phyloP scores from a whole-genome alignment of 108 stramenopile genomes.

The Pseudonitzschia multistriata region DNA sequence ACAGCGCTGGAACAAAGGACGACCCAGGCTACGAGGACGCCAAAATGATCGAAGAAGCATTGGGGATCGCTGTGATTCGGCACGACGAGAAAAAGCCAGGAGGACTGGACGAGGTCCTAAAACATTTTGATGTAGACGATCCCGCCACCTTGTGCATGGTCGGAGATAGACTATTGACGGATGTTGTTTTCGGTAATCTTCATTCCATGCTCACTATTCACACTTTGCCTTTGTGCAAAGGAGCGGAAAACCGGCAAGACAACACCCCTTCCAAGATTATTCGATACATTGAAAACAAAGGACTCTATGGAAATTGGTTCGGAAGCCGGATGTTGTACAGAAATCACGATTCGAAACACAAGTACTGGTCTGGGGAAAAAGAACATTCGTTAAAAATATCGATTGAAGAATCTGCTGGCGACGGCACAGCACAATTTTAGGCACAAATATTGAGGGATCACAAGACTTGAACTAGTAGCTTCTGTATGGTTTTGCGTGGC shows the following conservation, averaged over 20 bases:
- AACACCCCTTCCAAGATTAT: constrained; percentile 67
- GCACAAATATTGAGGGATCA: too few relatives aligned
- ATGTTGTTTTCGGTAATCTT: constrained; percentile 93
- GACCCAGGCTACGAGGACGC: constrained; percentile 80
- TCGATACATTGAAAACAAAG: constrained; percentile 68
- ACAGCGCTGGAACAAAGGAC: constrained; percentile 89
- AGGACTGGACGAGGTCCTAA: constrained; percentile 75
- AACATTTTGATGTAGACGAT: constrained; percentile 75
- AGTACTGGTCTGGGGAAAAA: constrained; percentile 71
- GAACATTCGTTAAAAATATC: constrained; percentile 48
- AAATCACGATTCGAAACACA: constrained; percentile 40
- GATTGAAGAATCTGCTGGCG: constrained; percentile 11
- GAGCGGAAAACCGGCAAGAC: constrained; percentile 69
- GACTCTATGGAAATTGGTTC: constrained; percentile 74
- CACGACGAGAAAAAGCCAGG: constrained; percentile 93
- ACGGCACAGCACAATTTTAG: not conserved
- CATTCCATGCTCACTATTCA: constrained; percentile 94
- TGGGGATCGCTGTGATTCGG: constrained; percentile 87
- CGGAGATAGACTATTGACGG: constrained; percentile 92
- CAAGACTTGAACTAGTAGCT: too few relatives aligned
- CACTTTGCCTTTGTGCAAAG: constrained; percentile 67
- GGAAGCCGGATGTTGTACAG: constrained; percentile 46
- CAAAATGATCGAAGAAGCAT: constrained; percentile 60
- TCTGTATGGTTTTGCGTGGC: too few relatives aligned
- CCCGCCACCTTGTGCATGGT: constrained; percentile 84